These are phyloP conservation scores for Myxozyma neotropica DNA, from an alignment of 805 yeast genomes.

Conservation along the genomic window DNA sequence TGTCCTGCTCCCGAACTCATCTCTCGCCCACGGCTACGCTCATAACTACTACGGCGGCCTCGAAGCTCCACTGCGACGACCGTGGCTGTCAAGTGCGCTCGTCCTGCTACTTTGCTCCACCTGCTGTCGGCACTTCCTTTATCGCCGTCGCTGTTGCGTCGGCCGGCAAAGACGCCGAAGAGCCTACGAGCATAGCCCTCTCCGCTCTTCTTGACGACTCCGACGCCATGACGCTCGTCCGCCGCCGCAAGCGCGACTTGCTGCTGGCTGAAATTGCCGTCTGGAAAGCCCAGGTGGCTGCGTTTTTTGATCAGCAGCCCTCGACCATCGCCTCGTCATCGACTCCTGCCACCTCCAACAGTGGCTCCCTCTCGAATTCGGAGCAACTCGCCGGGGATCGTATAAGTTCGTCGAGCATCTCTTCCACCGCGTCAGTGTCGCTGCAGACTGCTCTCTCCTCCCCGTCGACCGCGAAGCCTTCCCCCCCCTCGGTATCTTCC, in stretches of 20 bases:
- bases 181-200: constrained; percentile 6
- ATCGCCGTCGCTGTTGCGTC: constrained; percentile 8
- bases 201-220: constrained; percentile 10
- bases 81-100: constrained; percentile 17
- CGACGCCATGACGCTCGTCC: background rate
- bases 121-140: constrained; percentile 14
- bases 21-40: constrained; percentile 17
- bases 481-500: constrained; percentile 1
- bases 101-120: constrained; percentile 9
- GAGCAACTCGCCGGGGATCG: background rate
- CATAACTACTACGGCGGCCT: constrained; percentile 17
- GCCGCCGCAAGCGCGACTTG: constrained; percentile 21
- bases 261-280: constrained; percentile 17
- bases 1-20: constrained; percentile 16
- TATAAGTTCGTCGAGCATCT: background rate
- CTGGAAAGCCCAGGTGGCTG: constrained; percentile 14
- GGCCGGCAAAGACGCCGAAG: background rate
- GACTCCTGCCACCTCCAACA: background rate
- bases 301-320: constrained; percentile 7
- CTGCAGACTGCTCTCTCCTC: background rate
- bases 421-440: background rate
- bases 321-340: background rate
- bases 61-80: constrained; percentile 19
- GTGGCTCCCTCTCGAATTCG: background rate
- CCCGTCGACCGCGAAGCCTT: background rate